phyloP scores from a whole-genome alignment of 1,284 basidiomycete species.

The Malassezia nana region DNA sequence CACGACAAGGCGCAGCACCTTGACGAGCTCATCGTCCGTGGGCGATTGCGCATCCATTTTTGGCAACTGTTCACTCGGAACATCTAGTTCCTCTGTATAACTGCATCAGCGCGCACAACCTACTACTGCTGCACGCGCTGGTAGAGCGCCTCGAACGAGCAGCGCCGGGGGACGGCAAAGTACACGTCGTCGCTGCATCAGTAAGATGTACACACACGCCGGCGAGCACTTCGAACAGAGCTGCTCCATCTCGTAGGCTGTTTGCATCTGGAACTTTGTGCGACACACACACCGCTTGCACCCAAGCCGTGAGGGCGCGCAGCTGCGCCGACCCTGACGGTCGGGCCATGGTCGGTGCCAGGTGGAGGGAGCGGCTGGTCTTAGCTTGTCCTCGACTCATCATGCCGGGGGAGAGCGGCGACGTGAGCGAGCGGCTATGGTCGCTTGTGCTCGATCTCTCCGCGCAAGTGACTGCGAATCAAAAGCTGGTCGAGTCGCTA shows the following conservation, averaged over 20 bases:
- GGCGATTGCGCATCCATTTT: neutral
- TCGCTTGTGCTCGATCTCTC: conserved; percentile 43
- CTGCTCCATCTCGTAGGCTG: neutral
- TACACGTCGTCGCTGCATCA: conserved; percentile 3
- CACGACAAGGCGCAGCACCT: conserved; percentile 72
- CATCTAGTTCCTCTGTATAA: conserved; percentile 1
- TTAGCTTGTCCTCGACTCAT: neutral
- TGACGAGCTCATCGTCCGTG: conserved; percentile 55
- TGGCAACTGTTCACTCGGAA: neutral
- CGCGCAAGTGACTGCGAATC: conserved; percentile 69
- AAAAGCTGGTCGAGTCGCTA: conserved; percentile 64
- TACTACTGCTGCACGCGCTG: neutral
- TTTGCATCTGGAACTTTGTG: neutral
- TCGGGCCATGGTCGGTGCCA: neutral
- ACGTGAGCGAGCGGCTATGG: conserved; percentile 35
- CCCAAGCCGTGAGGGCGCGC: conserved; percentile 6
- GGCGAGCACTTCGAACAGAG: conserved; percentile 1
- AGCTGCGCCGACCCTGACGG: conserved; percentile 8
- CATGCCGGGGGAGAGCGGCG: neutral
- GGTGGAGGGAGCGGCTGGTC: neutral
- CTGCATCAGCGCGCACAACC: neutral
- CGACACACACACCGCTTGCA: neutral
- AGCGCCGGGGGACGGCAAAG: neutral
- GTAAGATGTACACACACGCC: conserved; percentile 2
- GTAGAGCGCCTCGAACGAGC: neutral